Percentiles rank a stretch among this genome's conserved stretches.
phyloP scores from a whole-genome alignment of 2,329 filamentous ascomycete genomes.

The Botrytis byssoidea region DNA sequence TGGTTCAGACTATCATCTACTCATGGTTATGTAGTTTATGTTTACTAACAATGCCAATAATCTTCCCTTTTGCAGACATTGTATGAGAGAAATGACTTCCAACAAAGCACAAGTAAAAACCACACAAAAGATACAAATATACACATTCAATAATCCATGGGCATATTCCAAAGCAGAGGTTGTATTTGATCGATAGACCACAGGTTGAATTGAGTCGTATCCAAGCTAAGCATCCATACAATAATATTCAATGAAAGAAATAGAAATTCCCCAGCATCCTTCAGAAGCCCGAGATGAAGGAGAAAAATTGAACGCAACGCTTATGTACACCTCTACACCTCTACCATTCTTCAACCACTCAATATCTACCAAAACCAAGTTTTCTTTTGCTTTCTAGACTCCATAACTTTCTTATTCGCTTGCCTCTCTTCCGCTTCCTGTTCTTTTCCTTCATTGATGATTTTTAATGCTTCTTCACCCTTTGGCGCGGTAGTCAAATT shows the following conservation, averaged over 20 bases:
- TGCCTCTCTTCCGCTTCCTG: slow-evolving; percentile 14
- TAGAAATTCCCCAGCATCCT: background rate
- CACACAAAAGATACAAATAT: background rate
- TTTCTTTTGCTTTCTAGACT: slow-evolving; percentile 14
- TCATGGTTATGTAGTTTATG: background rate
- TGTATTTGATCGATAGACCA: background rate
- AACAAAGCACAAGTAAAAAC: background rate
- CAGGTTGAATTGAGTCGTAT: background rate
- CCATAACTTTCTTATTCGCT: slow-evolving; percentile 15
- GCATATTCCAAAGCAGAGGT: background rate
- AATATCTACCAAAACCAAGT: slow-evolving; percentile 31
- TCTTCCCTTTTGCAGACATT: background rate
- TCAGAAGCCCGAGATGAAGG: background rate
- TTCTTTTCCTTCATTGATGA: slow-evolving; percentile 46
- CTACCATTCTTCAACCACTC: background rate
- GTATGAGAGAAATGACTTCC: background rate
- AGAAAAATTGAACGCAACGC: background rate
- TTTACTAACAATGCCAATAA: background rate
- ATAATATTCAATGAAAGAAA: background rate
- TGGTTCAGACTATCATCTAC: background rate
- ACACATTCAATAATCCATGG: background rate
- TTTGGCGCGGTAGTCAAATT: slow-evolving; percentile 82
- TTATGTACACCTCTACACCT: background rate
- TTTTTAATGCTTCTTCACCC: slow-evolving; percentile 64
- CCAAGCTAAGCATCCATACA: background rate